Base-by-base conservation (phyloP, 176 grass and related monocot genomes). In the Alopecurus myosuroides region DNA sequence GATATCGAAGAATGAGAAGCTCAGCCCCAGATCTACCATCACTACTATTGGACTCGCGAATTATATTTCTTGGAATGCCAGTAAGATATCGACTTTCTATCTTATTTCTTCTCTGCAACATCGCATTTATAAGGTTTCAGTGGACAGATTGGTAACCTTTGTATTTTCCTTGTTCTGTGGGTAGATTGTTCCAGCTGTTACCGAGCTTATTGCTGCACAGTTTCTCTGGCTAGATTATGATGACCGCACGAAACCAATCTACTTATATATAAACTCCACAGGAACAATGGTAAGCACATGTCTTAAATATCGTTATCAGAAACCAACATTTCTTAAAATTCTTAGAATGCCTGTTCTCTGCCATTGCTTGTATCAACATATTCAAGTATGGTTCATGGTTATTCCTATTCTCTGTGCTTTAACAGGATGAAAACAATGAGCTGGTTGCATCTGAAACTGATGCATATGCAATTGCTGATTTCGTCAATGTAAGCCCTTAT, bases 21-120 rank as follows among this genome's bases (percentile, higher is more conserved):
- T 90, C 86, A 34, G 88, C 95, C 71, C 95, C 95, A 87, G 95
- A 98, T 84, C 83, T 98, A 74, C 93, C 93, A 81, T 98, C 95
- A 63, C 76, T 92, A 77, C 89, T 98, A 5, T 85, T 98, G 76
- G 95, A 98, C 74, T 81, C 91, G 26, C 82, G 93, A 70, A 93
- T 95, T 62, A 86, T 98, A 58, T 95, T 85, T 75, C 91, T 98
- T 68, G 91, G 93, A 82, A 98, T 98, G 93, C 89, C 93, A 69
- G 95, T 97, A 84, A 88, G 89, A 82, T 29, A 74, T 53, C 41
- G 74, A 55, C 25, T 56, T 42, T 81, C 9, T 42, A 56, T 74
- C 13, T 26, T 29, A 55, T 80, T 55, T 74, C 26, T 58, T 56
- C 40, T 63, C 15, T 0, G 0, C 20, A 14, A 36, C 35, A 28